phyloP scores from a whole-genome alignment of 495 filamentous ascomycete genomes.

The Aspergillus cavernicola region DNA sequence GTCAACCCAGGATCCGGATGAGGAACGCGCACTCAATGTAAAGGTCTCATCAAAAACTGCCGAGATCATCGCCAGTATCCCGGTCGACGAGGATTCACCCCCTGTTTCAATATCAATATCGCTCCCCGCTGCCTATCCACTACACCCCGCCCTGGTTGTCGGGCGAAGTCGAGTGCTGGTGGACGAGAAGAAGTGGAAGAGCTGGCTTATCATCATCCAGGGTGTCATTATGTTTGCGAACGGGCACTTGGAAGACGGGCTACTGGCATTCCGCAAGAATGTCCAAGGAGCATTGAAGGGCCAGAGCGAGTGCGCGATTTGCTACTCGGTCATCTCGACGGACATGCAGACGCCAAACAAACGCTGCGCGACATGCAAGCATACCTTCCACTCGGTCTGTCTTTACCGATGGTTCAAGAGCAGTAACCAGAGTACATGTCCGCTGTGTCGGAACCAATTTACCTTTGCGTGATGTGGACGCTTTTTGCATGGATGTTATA shows the following conservation, averaged over 20 bases:
- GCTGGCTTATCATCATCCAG: conserved; percentile 79
- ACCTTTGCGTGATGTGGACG: conserved; percentile 19
- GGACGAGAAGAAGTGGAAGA: conserved; percentile 84
- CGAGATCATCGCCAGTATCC: conserved; percentile 78
- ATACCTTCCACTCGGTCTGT: conserved; percentile 86
- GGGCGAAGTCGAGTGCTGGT: conserved; percentile 80
- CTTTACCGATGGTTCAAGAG: conserved; percentile 95
- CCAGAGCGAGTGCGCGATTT: conserved; percentile 94
- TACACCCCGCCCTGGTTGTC: conserved; percentile 71
- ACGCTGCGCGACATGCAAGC: conserved; percentile 87
- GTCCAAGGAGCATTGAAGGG: conserved; percentile 83
- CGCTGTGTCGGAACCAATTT: conserved; percentile 82
- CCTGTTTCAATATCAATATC: conserved; percentile 72
- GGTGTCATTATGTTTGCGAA: conserved; percentile 90
- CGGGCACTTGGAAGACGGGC: conserved; percentile 77
- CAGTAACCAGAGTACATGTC: conserved; percentile 84
- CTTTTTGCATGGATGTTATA: not conserved
- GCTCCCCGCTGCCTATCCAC: conserved; percentile 75
- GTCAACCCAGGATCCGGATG: conserved; percentile 47
- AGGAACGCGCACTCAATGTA: conserved; percentile 66
- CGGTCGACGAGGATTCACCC: conserved; percentile 81
- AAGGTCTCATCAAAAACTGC: conserved; percentile 64
- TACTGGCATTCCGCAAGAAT: conserved; percentile 78
- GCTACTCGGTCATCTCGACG: conserved; percentile 85
- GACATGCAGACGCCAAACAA: conserved; percentile 89